These are phyloP conservation scores for Coemansia sp. DNA, from an alignment of 192 early-diverging fungal genomes.

Conservation along the genomic window DNA sequence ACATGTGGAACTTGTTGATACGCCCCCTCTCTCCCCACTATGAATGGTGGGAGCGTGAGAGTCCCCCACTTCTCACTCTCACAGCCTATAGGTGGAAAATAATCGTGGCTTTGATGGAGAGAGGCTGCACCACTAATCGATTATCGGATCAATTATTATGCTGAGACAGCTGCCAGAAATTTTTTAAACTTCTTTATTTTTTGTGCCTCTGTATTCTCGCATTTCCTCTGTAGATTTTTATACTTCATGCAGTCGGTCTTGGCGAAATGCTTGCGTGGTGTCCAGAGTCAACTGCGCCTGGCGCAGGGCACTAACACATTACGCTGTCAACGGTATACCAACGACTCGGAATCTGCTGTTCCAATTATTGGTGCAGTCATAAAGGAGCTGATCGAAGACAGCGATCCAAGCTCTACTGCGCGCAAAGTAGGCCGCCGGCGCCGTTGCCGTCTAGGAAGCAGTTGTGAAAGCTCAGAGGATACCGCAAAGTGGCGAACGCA, in stretches of 20 bases:
- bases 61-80: neutral
- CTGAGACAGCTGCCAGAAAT: neutral
- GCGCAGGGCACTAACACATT: neutral
- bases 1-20: slow-evolving; percentile 47
- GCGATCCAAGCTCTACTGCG: slow-evolving; percentile 2
- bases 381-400: neutral
- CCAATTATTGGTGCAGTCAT: neutral
- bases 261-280: slow-evolving; percentile 8
- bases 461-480: slow-evolving; percentile 5
- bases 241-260: slow-evolving; percentile 7
- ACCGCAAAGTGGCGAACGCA: neutral
- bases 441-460: neutral
- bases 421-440: neutral
- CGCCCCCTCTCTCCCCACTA: slow-evolving; percentile 9
- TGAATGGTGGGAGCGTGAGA: neutral
- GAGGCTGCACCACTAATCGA: slow-evolving; percentile 3
- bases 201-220: neutral
- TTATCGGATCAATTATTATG: neutral
- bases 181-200: no score
- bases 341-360: neutral
- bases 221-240: neutral
- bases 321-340: neutral
- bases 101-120: neutral
- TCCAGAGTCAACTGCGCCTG: neutral
- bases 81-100: neutral